Evolutionary conservation across 2,329 filamentous ascomycete genomes (phyloP).

Genomic region (Aspergillus sojae): DNA sequence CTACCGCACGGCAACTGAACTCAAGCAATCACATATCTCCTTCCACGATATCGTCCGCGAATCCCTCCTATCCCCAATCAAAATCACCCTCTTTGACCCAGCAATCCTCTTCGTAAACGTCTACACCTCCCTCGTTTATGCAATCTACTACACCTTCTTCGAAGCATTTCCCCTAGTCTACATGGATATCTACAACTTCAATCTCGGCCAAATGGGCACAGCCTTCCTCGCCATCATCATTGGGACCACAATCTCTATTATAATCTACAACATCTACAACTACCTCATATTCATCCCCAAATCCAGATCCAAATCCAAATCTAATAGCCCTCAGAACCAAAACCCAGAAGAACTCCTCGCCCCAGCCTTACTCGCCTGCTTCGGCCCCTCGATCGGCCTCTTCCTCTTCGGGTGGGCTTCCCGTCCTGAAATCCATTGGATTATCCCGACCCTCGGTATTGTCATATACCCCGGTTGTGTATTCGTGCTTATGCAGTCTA

Average conservation of each 20-base stretch:
- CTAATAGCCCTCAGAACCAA: no score
- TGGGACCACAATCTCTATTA: conserved; percentile 55
- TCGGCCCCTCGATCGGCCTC: conserved; percentile 52
- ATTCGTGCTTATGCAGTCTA: conserved; percentile 46
- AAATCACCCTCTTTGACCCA: conserved; percentile 64
- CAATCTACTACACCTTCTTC: conserved; percentile 58
- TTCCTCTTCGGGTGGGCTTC: conserved; percentile 32
- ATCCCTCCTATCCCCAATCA: conserved; percentile 63
- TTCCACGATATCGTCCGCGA: conserved; percentile 30
- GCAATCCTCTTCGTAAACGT: conserved; percentile 64
- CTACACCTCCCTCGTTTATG: conserved; percentile 63
- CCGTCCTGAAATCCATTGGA: conserved; percentile 29
- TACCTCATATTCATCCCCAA: conserved; percentile 52
- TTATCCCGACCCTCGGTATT: conserved; percentile 41
- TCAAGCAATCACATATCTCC: conserved; percentile 50
- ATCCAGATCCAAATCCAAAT: neutral
- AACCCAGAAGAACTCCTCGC: conserved; percentile 54
- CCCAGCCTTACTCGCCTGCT: conserved; percentile 56
- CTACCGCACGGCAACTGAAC: conserved; percentile 61
- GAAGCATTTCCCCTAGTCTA: conserved; percentile 69
- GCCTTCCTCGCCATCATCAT: conserved; percentile 64
- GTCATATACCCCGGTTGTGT: conserved; percentile 37
- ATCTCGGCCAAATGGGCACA: conserved; percentile 58
- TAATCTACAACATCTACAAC: conserved; percentile 55
- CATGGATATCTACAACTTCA: conserved; percentile 61